These are phyloP conservation scores for Caryopteris hybrid DNA, from an alignment of 305 asterid genomes.

Conservation along the genomic window DNA sequence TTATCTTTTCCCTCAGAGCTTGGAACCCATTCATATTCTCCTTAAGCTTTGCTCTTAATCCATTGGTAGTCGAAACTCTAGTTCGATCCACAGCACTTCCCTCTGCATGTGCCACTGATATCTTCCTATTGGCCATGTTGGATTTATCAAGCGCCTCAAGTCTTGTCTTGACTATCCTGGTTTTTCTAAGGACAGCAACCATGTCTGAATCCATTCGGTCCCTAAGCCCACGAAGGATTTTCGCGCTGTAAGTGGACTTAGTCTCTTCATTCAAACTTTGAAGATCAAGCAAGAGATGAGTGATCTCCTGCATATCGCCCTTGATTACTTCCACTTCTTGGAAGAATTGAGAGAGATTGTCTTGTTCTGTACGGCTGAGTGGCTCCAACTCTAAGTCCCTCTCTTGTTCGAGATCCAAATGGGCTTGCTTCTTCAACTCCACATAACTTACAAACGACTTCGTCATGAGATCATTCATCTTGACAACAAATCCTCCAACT, in stretches of 20 bases:
- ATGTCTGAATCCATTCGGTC: constrained; percentile 82
- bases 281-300: constrained; percentile 66
- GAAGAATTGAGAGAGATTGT: constrained; percentile 54
- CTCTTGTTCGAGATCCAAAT: no score
- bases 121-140: constrained; percentile 37
- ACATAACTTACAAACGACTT: constrained; percentile 68
- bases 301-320: constrained; percentile 52
- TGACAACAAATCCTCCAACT: no score
- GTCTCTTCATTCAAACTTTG: constrained; percentile 56
- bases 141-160: constrained; percentile 60
- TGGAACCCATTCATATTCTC: constrained; percentile 73
- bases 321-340: constrained; percentile 49
- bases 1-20: constrained; percentile 49
- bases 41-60: constrained; percentile 56
- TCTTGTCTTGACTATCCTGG: constrained; percentile 48
- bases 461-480: constrained; percentile 91
- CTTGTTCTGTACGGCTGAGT: constrained; percentile 31
- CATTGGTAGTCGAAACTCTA: constrained; percentile 53
- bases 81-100: constrained; percentile 75
- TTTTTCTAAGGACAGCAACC: constrained; percentile 63
- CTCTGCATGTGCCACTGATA: constrained; percentile 36
- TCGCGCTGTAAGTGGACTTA: constrained; percentile 57
- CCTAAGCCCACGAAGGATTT: constrained; percentile 67
- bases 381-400: constrained; percentile 55
- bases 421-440: constrained; percentile 78